These are phyloP conservation scores for Candida yuanshanica DNA, from an alignment of 805 yeast genomes.

Conservation along the genomic window DNA sequence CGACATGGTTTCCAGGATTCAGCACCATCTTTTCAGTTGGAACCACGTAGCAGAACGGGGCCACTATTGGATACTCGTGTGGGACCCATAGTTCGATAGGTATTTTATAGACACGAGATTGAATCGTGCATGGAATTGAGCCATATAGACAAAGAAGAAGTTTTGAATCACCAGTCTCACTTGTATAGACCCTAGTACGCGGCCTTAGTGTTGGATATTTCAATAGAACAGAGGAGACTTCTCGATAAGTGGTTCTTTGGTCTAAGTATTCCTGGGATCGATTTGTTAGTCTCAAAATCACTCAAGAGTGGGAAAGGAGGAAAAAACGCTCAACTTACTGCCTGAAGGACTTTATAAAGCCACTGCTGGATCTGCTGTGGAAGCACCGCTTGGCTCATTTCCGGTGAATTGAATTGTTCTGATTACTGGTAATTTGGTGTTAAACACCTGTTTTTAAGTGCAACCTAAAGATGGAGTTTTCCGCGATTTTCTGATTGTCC, in stretches of 20 bases:
- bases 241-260: constrained; percentile 56
- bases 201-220: constrained; percentile 52
- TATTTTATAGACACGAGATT: constrained; percentile 30
- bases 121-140: constrained; percentile 32
- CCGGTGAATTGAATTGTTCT: not conserved
- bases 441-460: too few relatives aligned
- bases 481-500: not conserved
- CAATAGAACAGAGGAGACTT: constrained; percentile 49
- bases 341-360: constrained; percentile 51
- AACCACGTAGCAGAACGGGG: constrained; percentile 63
- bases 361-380: constrained; percentile 40
- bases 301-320: not conserved
- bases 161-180: constrained; percentile 50
- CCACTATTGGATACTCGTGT: constrained; percentile 54
- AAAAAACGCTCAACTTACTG: constrained; percentile 26
- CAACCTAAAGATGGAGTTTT: too few relatives aligned
- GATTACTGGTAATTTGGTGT: too few relatives aligned
- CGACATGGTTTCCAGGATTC: constrained; percentile 60
- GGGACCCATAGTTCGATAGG: constrained; percentile 80
- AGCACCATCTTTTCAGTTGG: constrained; percentile 44
- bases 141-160: constrained; percentile 66
- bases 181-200: constrained; percentile 59
- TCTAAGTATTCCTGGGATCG: constrained; percentile 44
- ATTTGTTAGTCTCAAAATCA: not conserved
- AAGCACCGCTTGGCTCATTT: constrained; percentile 1